Percentiles rank a stretch among this genome's conserved stretches.
Evolutionary conservation across 108 stramenopile genomes (phyloP).

Genomic region (Skeletonema tropicum): DNA sequence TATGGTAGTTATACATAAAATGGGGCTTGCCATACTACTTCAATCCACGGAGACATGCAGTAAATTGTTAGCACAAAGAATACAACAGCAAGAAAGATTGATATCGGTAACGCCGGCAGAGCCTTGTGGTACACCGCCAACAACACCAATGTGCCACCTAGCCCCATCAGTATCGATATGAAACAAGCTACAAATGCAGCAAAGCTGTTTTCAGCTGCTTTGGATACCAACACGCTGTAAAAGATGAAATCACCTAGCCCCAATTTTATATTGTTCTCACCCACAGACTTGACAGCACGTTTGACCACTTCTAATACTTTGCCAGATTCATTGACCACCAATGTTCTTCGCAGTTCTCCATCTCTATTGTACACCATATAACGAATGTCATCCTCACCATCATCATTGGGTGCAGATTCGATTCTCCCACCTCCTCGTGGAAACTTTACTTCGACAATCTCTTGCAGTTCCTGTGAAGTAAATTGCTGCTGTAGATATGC

Average conservation of each 20-base stretch:
- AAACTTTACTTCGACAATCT: slow-evolving; percentile 60
- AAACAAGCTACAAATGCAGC: slow-evolving; percentile 89
- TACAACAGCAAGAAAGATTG: slow-evolving; percentile 85
- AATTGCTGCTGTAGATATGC: slow-evolving; percentile 43
- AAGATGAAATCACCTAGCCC: slow-evolving; percentile 96
- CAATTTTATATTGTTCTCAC: slow-evolving; percentile 57
- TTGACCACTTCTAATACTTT: slow-evolving; percentile 42
- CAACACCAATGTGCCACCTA: slow-evolving; percentile 88
- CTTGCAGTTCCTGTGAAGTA: slow-evolving; percentile 48
- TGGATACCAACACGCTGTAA: slow-evolving; percentile 92
- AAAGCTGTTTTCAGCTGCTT: slow-evolving; percentile 91
- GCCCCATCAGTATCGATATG: slow-evolving; percentile 81
- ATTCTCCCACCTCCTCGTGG: slow-evolving; percentile 73
- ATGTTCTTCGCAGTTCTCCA: slow-evolving; percentile 58
- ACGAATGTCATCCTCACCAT: slow-evolving; percentile 29
- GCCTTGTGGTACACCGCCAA: slow-evolving; percentile 87
- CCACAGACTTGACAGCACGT: slow-evolving; percentile 5
- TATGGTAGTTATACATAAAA: slow-evolving; percentile 58
- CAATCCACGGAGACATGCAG: slow-evolving; percentile 77
- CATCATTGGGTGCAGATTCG: slow-evolving; percentile 24
- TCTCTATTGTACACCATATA: slow-evolving; percentile 61
- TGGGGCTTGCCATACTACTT: slow-evolving; percentile 46
- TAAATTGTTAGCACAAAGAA: slow-evolving; percentile 71
- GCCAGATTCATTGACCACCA: slow-evolving; percentile 64
- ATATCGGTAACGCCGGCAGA: slow-evolving; percentile 92